Conservation (phyloP, 176 grass and related monocot genomes). For the Eleusine indica region DNA sequence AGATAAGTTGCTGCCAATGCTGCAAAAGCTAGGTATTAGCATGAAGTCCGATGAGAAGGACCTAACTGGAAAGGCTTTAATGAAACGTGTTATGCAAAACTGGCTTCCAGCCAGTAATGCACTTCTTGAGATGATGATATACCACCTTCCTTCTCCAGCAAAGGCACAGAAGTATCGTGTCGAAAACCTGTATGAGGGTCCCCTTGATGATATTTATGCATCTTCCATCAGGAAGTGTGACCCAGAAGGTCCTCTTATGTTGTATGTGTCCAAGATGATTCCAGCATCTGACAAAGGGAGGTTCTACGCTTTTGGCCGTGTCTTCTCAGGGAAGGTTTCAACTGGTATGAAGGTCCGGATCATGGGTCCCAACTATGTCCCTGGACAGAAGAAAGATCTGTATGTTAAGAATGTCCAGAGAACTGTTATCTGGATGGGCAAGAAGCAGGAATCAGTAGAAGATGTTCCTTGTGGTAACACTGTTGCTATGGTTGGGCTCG, state of each 20-base stretch:
- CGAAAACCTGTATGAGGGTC: slow-evolving; percentile 79
- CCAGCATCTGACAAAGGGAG: no score
- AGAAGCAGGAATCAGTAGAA: slow-evolving; percentile 55
- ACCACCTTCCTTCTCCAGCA: slow-evolving; percentile 67
- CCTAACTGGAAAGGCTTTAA: slow-evolving; percentile 68
- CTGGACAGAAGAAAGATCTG: slow-evolving; percentile 89
- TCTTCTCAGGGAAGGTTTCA: no score
- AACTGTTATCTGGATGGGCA: slow-evolving; percentile 95
- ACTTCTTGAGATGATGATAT: slow-evolving; percentile 90
- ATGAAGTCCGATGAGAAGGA: slow-evolving; percentile 86
- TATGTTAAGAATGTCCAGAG: slow-evolving; percentile 80
- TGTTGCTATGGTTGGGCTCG: slow-evolving; percentile 77
- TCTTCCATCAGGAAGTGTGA: no score
- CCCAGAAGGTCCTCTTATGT: no score
- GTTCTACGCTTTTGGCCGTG: no score
- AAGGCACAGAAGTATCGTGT: slow-evolving; percentile 84
- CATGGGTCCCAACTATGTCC: slow-evolving; percentile 75
- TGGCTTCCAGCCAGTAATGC: slow-evolving; percentile 80
- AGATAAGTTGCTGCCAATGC: slow-evolving; percentile 86
- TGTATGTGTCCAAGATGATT: no score
- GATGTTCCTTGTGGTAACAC: slow-evolving; percentile 61
- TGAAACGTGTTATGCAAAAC: slow-evolving; percentile 90
- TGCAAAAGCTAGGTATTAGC: slow-evolving; percentile 66
- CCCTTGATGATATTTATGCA: slow-evolving; percentile 30
- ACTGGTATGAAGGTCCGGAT: no score